These are phyloP conservation scores for Microdochium paspali DNA, from an alignment of 2,329 filamentous ascomycete genomes.

Conservation along the genomic window DNA sequence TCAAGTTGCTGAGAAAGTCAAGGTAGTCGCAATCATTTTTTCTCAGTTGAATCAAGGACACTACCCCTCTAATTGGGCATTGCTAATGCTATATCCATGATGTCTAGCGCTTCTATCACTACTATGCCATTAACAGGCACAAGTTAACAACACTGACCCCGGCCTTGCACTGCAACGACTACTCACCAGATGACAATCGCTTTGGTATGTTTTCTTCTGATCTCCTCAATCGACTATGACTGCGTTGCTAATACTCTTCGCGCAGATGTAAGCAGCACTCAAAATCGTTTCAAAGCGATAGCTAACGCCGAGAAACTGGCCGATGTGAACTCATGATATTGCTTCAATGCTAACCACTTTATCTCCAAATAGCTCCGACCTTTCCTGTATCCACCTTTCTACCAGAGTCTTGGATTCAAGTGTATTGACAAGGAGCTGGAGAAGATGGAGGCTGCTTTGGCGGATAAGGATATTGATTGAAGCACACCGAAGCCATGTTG, in stretches of 20 bases:
- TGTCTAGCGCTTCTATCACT: conserved; percentile 32
- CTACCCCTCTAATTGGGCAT: neutral
- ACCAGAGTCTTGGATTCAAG: conserved; percentile 25
- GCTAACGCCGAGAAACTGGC: neutral
- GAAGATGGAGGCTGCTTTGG: conserved; percentile 18
- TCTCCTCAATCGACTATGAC: neutral
- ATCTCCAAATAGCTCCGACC: conserved; percentile 18
- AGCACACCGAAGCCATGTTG: too few relatives aligned
- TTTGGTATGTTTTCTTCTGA: conserved; percentile 14
- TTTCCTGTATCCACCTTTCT: conserved; percentile 26
- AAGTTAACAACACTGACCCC: conserved; percentile 57
- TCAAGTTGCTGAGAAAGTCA: conserved; percentile 36
- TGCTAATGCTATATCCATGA: neutral
- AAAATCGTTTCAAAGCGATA: too few relatives aligned
- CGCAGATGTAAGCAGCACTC: neutral
- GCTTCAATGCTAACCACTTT: neutral
- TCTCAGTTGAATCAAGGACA: neutral
- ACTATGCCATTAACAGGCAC: conserved; percentile 55
- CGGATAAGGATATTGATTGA: conserved; percentile 4
- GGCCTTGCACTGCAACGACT: conserved; percentile 34
- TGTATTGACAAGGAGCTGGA: conserved; percentile 27
- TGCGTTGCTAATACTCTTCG: neutral
- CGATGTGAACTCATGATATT: neutral
- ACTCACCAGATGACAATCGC: conserved; percentile 32
- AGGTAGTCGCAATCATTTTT: conserved; percentile 1